Evolutionary conservation across 129 eudicot species (phyloP).

Genomic region (Tanacetum coccineum): DNA sequence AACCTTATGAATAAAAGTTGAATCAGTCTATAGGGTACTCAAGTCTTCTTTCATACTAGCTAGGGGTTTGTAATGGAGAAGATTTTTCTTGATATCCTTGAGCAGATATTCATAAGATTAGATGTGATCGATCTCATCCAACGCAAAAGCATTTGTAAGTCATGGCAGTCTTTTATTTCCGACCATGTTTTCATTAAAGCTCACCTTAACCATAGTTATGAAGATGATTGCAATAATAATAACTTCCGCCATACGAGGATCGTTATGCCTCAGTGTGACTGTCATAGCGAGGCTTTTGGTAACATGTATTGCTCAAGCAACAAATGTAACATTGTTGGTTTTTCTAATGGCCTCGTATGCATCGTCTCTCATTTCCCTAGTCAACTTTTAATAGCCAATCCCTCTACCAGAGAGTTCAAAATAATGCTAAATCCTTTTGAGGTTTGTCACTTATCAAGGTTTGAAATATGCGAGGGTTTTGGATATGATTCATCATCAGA

Average conservation of each 20-base stretch:
- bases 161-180: not conserved
- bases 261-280: no score
- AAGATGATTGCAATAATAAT: not conserved
- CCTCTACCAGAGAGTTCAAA: not conserved
- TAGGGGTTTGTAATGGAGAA: not conserved
- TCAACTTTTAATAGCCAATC: not conserved
- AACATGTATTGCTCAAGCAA: no score
- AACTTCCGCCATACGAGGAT: not conserved
- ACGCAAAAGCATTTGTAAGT: not conserved
- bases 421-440: not conserved
- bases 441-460: no score
- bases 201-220: not conserved
- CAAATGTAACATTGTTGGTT: not conserved
- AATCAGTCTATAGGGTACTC: no score
- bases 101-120: not conserved
- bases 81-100: not conserved
- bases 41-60: no score
- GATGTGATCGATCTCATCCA: not conserved
- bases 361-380: not conserved
- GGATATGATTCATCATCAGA: constrained; percentile 3
- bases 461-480: not conserved
- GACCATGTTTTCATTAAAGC: not conserved
- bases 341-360: constrained; percentile 11
- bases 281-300: no score
- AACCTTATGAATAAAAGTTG: no score